These are phyloP conservation scores for Gaultheria prostrata DNA, from an alignment of 148 eudicot species.

Conservation along the genomic window DNA sequence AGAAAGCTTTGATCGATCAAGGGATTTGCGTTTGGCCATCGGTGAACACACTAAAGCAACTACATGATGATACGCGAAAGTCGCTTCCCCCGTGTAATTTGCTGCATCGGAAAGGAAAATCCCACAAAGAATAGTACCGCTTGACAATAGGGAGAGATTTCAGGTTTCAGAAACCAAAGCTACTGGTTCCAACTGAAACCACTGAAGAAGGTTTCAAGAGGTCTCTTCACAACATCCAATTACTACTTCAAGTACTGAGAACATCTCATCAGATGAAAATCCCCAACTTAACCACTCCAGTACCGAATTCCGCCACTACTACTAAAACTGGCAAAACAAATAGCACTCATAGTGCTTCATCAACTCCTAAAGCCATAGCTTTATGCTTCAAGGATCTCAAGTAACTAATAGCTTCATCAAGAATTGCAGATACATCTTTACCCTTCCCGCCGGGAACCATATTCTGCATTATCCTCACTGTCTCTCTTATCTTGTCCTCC, in stretches of 20 bases:
- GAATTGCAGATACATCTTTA: slow-evolving; percentile 52
- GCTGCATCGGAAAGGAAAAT: background rate
- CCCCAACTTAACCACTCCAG: background rate
- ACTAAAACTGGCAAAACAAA: background rate
- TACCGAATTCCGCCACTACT: background rate
- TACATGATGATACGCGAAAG: background rate
- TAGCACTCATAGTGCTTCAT: slow-evolving; percentile 29
- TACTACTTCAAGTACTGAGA: background rate
- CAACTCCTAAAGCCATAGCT: slow-evolving; percentile 58
- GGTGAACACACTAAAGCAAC: background rate
- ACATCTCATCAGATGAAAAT: background rate
- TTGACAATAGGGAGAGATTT: background rate
- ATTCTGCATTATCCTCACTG: slow-evolving; percentile 56
- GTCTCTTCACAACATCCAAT: background rate
- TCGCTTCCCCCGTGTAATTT: background rate
- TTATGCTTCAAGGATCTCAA: slow-evolving; percentile 58
- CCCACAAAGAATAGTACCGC: background rate
- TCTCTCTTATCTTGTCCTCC: slow-evolving; percentile 55
- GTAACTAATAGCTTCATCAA: slow-evolving; percentile 82
- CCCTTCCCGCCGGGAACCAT: slow-evolving; percentile 63
- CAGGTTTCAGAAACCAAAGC: background rate
- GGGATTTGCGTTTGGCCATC: background rate
- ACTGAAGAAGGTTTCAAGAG: background rate
- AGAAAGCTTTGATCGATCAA: background rate
- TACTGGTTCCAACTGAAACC: background rate